Base-by-base conservation (phyloP, 805 yeast genomes). In the Babjeviella inositovora region DNA sequence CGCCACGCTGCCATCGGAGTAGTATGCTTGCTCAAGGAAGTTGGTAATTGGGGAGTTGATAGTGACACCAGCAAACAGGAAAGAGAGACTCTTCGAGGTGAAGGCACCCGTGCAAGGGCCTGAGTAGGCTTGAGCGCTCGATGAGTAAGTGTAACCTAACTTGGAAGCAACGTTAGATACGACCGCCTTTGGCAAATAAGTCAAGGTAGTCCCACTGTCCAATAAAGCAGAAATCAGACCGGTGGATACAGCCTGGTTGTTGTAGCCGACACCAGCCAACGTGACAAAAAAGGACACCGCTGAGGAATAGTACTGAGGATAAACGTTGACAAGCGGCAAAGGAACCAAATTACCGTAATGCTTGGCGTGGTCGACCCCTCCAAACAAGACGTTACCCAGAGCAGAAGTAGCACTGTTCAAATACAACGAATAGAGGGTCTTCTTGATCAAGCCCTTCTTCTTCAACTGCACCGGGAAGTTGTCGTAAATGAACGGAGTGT, bases 61-160 rank as follows among this genome's bases (percentile, higher is more conserved):
- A 7, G 41, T 36, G n/a, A 55, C 41, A 5, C 81, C 84, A 28
- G 69, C 67, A 45, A 76, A 70, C 33, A 62, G 49, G 33, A 67
- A 67, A 18, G 50, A 48, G 7, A 67, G 29, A 31, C n/a, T n/a
- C n/a, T n/a, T n/a, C n/a, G n/a, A n/a, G n/a, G n/a, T n/a, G n/a
- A n/a, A n/a, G n/a, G n/a, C n/a, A n/a, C n/a, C n/a, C n/a, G n/a
- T n/a, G n/a, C n/a, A n/a, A n/a, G n/a, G n/a, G n/a, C n/a, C n/a
- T n/a, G n/a, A n/a, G n/a, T n/a, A n/a, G n/a, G n/a, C n/a, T n/a
- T n/a, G n/a, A n/a, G n/a, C n/a, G n/a, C n/a, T n/a, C n/a, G n/a
- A n/a, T n/a, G n/a, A n/a, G n/a, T n/a, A n/a, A n/a, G n/a, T n/a
- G n/a, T n/a, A n/a, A n/a, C n/a, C n/a, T n/a, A n/a, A n/a, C n/a